phyloP scores from a whole-genome alignment of 2,329 filamentous ascomycete species.

The Chaetomium globosum region DNA sequence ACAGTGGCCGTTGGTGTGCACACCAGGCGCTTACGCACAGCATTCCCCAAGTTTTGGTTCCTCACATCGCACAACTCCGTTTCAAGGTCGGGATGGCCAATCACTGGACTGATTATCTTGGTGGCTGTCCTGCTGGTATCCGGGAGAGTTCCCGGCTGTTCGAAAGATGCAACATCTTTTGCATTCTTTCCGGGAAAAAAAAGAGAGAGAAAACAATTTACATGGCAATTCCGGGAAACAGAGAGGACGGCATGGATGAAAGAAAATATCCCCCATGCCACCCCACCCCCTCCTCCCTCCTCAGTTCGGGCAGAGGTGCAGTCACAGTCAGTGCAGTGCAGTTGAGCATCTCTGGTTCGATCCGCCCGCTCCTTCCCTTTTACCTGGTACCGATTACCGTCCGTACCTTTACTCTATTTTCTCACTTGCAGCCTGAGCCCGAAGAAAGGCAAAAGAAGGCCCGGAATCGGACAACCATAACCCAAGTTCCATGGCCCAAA shows the following conservation, averaged over 20 bases:
- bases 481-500: background rate
- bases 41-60: slow-evolving; percentile 3
- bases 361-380: background rate
- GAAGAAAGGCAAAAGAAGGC: background rate
- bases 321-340: slow-evolving; percentile 11
- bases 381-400: background rate
- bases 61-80: slow-evolving; percentile 23
- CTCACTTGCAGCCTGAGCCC: background rate
- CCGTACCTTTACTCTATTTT: background rate
- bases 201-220: background rate
- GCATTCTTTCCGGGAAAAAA: background rate
- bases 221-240: background rate
- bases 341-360: slow-evolving; percentile 3
- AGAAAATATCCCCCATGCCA: background rate
- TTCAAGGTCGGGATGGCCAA: slow-evolving; percentile 18
- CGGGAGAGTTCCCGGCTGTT: slow-evolving; percentile 19
- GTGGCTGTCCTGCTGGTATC: slow-evolving; percentile 3
- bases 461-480: slow-evolving; percentile 1
- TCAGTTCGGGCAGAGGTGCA: slow-evolving; percentile 6
- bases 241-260: slow-evolving; percentile 10
- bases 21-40: slow-evolving; percentile 15
- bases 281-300: background rate
- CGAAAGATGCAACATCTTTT: slow-evolving; percentile 7
- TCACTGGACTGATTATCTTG: background rate
- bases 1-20: slow-evolving; percentile 1